Evolutionary conservation across 2,329 filamentous ascomycete species (phyloP).

Genomic region (Fusarium longipes): DNA sequence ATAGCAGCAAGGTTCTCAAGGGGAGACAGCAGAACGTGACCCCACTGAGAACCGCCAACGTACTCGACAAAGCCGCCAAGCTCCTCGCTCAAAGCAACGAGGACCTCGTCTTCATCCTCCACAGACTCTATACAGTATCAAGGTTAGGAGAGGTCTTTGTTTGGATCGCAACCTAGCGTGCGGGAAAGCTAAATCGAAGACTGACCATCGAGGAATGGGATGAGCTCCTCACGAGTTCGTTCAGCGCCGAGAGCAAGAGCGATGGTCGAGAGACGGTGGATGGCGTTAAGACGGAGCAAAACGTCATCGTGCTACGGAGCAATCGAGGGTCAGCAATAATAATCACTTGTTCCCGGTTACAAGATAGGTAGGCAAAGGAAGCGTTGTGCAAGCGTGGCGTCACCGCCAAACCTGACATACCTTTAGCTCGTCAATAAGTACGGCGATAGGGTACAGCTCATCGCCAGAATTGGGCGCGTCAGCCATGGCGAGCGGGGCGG

Average conservation of each 20-base stretch:
- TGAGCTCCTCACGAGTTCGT: slow-evolving; percentile 96
- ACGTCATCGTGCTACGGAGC: slow-evolving; percentile 92
- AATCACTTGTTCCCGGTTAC: slow-evolving; percentile 41
- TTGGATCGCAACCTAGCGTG: slow-evolving; percentile 26
- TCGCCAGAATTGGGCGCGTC: slow-evolving; percentile 91
- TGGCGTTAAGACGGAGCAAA: slow-evolving; percentile 95
- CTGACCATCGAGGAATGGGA: slow-evolving; percentile 98
- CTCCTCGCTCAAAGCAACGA: slow-evolving; percentile 96
- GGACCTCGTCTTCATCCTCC: slow-evolving; percentile 98
- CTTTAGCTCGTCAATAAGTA: slow-evolving; percentile 99
- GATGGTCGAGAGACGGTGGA: slow-evolving; percentile 97
- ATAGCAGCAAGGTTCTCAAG: slow-evolving; percentile 98
- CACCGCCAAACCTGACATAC: slow-evolving; percentile 62
- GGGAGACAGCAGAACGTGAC: slow-evolving; percentile 95
- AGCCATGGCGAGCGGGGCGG: slow-evolving; percentile 75
- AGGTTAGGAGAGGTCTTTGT: slow-evolving; percentile 35
- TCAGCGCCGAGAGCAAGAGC: slow-evolving; percentile 95
- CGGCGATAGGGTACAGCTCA: slow-evolving; percentile 99
- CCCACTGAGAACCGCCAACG: slow-evolving; percentile 92
- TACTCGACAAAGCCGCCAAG: slow-evolving; percentile 97
- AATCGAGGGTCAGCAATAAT: slow-evolving; percentile 37
- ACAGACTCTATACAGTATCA: slow-evolving; percentile 79
- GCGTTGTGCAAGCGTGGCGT: slow-evolving; percentile 38
- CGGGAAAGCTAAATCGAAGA: slow-evolving; percentile 45
- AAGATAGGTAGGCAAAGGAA: slow-evolving; percentile 25